Percentiles rank a stretch among this genome's conserved stretches.
phyloP scores from a whole-genome alignment of 192 early-diverging fungal species.

The Jimgerdemannia flammicorona region DNA sequence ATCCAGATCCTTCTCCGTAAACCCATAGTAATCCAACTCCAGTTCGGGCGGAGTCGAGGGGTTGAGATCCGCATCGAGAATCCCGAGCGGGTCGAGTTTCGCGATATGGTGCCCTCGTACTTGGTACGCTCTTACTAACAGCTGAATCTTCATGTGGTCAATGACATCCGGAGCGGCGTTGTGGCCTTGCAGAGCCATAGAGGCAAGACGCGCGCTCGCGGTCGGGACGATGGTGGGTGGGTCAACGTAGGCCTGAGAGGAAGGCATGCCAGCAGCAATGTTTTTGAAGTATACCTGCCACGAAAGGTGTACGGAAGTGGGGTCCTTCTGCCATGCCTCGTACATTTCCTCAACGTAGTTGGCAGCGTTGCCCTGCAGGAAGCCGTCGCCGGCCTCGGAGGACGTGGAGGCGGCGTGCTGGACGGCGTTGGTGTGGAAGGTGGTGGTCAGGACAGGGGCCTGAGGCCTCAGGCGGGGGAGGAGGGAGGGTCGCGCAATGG shows the following conservation, averaged over 20 bases:
- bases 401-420: not conserved
- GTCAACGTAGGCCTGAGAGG: slow-evolving; percentile 71
- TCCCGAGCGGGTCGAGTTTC: slow-evolving; percentile 91
- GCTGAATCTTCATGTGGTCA: slow-evolving; percentile 98
- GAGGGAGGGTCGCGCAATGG: not conserved
- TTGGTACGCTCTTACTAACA: slow-evolving; percentile 93
- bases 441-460: not conserved
- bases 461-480: not conserved
- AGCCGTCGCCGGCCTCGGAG: slow-evolving; percentile 69
- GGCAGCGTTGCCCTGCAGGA: slow-evolving; percentile 82
- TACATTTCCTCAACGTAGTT: slow-evolving; percentile 97
- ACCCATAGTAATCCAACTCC: slow-evolving; percentile 87
- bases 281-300: slow-evolving; percentile 97
- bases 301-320: slow-evolving; percentile 86
- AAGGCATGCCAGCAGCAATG: slow-evolving; percentile 58
- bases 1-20: slow-evolving; percentile 89
- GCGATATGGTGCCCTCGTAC: slow-evolving; percentile 96
- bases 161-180: slow-evolving; percentile 61
- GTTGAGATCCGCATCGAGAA: slow-evolving; percentile 58
- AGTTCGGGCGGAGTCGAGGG: slow-evolving; percentile 73
- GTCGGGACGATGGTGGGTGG: slow-evolving; percentile 78
- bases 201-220: slow-evolving; percentile 51
- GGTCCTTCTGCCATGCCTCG: slow-evolving; percentile 86
- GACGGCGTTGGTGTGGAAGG: slow-evolving; percentile 4
- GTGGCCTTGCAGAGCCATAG: slow-evolving; percentile 27